Evolutionary conservation across 148 eudicot genomes (phyloP).

Genomic region (Vaccinium darrowii): DNA sequence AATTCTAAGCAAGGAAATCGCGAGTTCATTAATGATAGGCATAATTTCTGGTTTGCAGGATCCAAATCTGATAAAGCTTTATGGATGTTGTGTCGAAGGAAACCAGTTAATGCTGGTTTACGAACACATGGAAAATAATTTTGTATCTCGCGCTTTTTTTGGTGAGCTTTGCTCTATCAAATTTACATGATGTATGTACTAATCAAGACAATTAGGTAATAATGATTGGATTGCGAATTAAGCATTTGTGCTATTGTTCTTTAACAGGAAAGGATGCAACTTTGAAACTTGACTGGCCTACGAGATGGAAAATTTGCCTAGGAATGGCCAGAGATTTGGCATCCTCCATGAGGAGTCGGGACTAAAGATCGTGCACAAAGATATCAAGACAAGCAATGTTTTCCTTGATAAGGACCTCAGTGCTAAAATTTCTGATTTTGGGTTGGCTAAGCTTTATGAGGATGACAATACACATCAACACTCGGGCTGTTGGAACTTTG

Average conservation of each 20-base stretch:
- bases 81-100: slow-evolving; percentile 62
- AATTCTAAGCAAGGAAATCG: no score
- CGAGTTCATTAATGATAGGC: slow-evolving; percentile 17
- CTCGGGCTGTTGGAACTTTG: slow-evolving; percentile 56
- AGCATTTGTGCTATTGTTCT: background rate
- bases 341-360: slow-evolving; percentile 59
- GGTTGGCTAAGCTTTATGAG: slow-evolving; percentile 53
- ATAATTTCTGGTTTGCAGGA: slow-evolving; percentile 56
- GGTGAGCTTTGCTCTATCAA: slow-evolving; percentile 28
- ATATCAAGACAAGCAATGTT: slow-evolving; percentile 55
- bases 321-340: slow-evolving; percentile 53
- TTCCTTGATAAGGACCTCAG: slow-evolving; percentile 53
- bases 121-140: slow-evolving; percentile 63
- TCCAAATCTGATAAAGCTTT: slow-evolving; percentile 56
- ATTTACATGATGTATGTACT: background rate
- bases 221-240: background rate
- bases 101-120: slow-evolving; percentile 51
- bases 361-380: slow-evolving; percentile 54
- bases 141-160: slow-evolving; percentile 49
- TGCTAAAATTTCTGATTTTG: slow-evolving; percentile 58
- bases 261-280: slow-evolving; percentile 31
- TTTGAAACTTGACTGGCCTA: slow-evolving; percentile 44
- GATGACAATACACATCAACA: slow-evolving; percentile 48
- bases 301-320: slow-evolving; percentile 44
- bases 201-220: background rate